Conservation (phyloP, 306 rosid genomes). For the Sesbania bispinosa region DNA sequence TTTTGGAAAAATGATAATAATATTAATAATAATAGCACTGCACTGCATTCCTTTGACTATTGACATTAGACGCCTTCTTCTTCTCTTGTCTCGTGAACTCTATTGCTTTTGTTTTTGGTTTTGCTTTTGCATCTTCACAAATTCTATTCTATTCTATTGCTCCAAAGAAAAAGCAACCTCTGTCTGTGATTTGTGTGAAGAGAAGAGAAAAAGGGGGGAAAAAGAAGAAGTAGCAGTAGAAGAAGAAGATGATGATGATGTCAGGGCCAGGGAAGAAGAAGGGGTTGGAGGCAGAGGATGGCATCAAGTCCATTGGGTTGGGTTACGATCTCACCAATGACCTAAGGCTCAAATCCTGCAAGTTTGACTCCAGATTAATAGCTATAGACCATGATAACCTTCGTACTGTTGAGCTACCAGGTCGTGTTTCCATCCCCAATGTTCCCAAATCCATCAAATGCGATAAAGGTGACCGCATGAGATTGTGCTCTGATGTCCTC, state of each 20-base stretch:
- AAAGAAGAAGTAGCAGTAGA: too few species aligned
- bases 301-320: constrained; percentile 47
- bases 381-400: constrained; percentile 36
- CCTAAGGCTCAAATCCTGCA: constrained; percentile 63
- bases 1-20: not conserved
- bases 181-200: too few species aligned
- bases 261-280: constrained; percentile 3
- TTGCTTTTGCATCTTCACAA: not conserved
- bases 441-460: constrained; percentile 83
- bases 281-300: constrained; percentile 39
- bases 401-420: constrained; percentile 52
- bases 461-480: constrained; percentile 82
- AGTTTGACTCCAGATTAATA: constrained; percentile 42
- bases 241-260: not conserved
- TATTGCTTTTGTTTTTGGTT: not conserved
- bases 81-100: constrained; percentile 12
- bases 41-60: constrained; percentile 14
- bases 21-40: too few species aligned
- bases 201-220: not conserved
- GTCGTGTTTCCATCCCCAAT: constrained; percentile 51
- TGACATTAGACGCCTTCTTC: not conserved
- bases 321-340: constrained; percentile 69
- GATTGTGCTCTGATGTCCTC: constrained; percentile 70
- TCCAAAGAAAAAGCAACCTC: not conserved
- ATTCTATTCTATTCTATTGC: not conserved